Base-by-base conservation (phyloP, 192 early-diverging fungal species). In the Gaertneriomyces sp. region DNA sequence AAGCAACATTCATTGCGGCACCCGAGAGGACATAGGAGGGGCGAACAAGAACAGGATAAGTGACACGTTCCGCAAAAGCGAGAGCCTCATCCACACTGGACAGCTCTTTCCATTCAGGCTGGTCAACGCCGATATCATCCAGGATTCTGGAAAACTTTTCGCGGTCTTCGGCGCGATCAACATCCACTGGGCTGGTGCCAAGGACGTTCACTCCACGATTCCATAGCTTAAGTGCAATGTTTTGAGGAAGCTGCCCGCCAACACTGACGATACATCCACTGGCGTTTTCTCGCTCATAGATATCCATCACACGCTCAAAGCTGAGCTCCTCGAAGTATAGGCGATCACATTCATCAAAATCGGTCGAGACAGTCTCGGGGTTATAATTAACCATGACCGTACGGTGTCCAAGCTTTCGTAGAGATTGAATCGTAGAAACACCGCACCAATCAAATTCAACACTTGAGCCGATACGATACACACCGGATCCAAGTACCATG, bases 371-470 rank as follows among this genome's bases (percentile, higher is more conserved):
- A 1, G 95, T 98, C 75, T 98, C 95, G 11, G 95, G 95, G 75
- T 98, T 98, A 84, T 98, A 98, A 78, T 98, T 98, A 65, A 98
- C 87, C 94, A 96, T 96, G 14, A 98, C 80, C 1, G 95, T 98
- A 70, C 87, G 87, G 67, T 85, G 81, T 55, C 91, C 91, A 38
- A 90, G 67, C 41, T 83, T 70, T 39, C 91, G 89, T 9, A 98
- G 82, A n/a, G 67, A 55, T 54, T 91, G 92, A 72, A 93, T 93
- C 41, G 61, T 54, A 16, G 62, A 55, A 7, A 83, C 80, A 12
- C 79, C 80, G 54, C 89, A 93, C 92, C 93, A 95, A 76, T 96
- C 94, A 74, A 98, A 98, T 75, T 96, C 94, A n/a, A 98, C 96
- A 49, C 88, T 90, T 9, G 92, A 93, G 20, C 95, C 95, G 55